Evolutionary conservation across 1,284 basidiomycete species (phyloP), one percentile per base, ranked within the genome.

Genomic region (Porodaedalea pini): DNA sequence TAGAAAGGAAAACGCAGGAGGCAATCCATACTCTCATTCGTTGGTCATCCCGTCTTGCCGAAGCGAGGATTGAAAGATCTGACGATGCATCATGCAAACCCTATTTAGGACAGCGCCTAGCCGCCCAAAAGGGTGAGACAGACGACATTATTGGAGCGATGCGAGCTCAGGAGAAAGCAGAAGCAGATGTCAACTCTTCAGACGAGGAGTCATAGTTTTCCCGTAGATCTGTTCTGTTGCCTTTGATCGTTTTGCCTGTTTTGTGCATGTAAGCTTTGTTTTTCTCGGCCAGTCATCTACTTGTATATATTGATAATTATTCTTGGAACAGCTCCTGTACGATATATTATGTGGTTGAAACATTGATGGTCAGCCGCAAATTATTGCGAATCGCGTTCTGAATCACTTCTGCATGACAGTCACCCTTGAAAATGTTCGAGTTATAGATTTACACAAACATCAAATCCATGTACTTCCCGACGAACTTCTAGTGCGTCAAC

Each of bases 11-110:
- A 70, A 97, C 94, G 1, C 91, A 96, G 64, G 90, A 96, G 69
- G 87, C 95, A 1, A 90, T 97, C 61, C 89, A 96, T 64, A 89
- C 88, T 4, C 80, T 98, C 21, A 98, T 98, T 67, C 87, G 95
- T 95, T 66, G 68, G 87, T 79, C 49, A 40, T 45, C 6, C 17
- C 49, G 55, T 31, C 21, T 44, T 41, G 8, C 17, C 29, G 44
- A 34, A 54, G 29, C 57, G 10, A 27, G 39, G 27, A 17, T 49
- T 41, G 34, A 40, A 11, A n/a, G n/a, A n/a, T n/a, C n/a, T n/a
- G n/a, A n/a, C n/a, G n/a, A n/a, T n/a, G n/a, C n/a, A n/a, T n/a
- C n/a, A n/a, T n/a, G n/a, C n/a, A n/a, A n/a, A n/a, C n/a, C n/a
- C n/a, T n/a, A 39, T 53, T 8, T 64, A 92, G 90, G 90, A 45